Evolutionary conservation across 345 rosid genomes (phyloP), one percentile per base, ranked within the genome.

Genomic region (Hypericum androsaemum): DNA sequence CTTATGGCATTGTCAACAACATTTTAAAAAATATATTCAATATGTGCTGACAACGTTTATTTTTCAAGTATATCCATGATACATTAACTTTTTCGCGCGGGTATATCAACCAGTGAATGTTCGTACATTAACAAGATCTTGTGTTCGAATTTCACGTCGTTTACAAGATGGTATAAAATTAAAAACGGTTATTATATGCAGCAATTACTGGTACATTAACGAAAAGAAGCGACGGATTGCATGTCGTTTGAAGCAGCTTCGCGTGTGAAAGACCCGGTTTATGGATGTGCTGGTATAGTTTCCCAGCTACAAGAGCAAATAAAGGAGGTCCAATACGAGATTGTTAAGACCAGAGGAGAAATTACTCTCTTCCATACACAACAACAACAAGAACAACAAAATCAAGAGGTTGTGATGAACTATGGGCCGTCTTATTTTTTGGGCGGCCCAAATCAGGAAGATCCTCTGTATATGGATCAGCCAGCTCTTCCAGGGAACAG

Each of bases 301-400:
- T 44, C 51, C 42, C 77, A 54, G 39, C 39, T 63, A 6, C 74
- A 63, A 14, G 58, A 59, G 43, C 62, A 66, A 43, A 69, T 59
- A 8, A 51, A 9, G 6, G 60, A 66, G 16, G 10, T 7, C 39
- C 53, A 61, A 12, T 32, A 22, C 9, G 56, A 61, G 39, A 10
- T 59, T 6, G 8, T 43, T 38, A 59, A 47, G 54, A 54, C 7
- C 0, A 47, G 39, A 8, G 61, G 56, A 8, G 51, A 63, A 43
- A 53, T 73, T 6, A 62, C 70, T 7, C 14, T 16, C 16, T 40
- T 41, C 32, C 50, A 37, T 14, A 13, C 53, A 1, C 61, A 53
- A 10, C 28, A 32, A 7, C 15, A 43, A 3, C 51, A 37, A 1
- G 8, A 35, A 3, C 42, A 36, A 7, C 36, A n/a, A 40, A 22